Conservation (phyloP, 1,139 yeast species). For the Komagataea norvegica region DNA sequence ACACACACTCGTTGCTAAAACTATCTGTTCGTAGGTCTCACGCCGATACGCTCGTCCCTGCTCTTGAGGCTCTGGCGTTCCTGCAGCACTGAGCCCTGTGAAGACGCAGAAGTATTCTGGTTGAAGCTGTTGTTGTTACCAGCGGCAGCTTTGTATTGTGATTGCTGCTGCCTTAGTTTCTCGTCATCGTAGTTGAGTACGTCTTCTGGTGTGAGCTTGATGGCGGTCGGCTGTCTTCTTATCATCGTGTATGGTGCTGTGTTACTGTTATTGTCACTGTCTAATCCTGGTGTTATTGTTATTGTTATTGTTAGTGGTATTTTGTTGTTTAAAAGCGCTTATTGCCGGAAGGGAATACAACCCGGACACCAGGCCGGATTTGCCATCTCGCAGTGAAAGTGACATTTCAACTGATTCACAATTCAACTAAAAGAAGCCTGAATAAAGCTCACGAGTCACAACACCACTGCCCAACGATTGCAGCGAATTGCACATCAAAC, state of each 20-base stretch:
- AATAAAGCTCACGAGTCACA: no score
- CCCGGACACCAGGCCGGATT: not conserved
- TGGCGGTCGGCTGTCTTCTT: constrained; percentile 60
- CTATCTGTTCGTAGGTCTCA: constrained; percentile 13
- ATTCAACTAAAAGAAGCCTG: no score
- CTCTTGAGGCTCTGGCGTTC: constrained; percentile 12
- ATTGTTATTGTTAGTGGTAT: no score
- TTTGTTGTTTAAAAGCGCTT: no score
- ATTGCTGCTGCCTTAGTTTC: constrained; percentile 15
- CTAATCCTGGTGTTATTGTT: no score
- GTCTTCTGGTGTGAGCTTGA: constrained; percentile 62
- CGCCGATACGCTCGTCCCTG: constrained; percentile 23
- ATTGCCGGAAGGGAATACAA: no score
- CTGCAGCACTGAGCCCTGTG: constrained; percentile 12
- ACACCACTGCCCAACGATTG: no score
- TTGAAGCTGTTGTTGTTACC: constrained; percentile 9
- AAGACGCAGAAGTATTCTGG: constrained; percentile 17
- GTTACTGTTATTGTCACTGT: not conserved
- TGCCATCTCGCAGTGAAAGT: no score
- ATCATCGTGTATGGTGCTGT: constrained; percentile 37
- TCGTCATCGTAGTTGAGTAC: constrained; percentile 56
- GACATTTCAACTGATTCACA: no score
- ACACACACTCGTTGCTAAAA: constrained; percentile 1
- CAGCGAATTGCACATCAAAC: no score
- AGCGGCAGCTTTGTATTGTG: no score